Conservation (phyloP, 257 asterid genomes). For the Solanum pennellii region DNA sequence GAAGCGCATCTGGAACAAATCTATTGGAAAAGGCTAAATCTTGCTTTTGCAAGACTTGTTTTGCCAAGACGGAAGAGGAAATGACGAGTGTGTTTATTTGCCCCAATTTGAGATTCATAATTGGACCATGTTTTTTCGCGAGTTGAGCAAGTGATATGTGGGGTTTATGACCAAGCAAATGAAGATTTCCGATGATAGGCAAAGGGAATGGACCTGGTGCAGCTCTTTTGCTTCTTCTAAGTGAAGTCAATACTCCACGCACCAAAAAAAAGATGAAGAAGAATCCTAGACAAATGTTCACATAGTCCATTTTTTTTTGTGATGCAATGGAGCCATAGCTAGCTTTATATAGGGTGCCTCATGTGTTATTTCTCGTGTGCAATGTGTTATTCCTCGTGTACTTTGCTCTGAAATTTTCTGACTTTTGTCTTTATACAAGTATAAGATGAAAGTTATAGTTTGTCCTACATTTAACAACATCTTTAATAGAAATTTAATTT, state of each 20-base stretch:
- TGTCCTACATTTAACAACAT: background rate
- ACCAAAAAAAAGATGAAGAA: conserved; percentile 18
- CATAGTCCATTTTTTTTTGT: conserved; percentile 3
- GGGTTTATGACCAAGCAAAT: conserved; percentile 57
- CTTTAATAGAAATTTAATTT: background rate
- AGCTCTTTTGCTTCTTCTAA: background rate
- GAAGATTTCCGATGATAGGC: conserved; percentile 69
- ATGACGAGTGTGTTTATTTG: conserved; percentile 42
- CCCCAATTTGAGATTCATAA: conserved; percentile 59
- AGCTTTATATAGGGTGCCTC: background rate
- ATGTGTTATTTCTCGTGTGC: background rate
- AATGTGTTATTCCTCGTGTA: background rate
- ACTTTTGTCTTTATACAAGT: background rate
- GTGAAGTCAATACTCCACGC: background rate
- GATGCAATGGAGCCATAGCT: background rate
- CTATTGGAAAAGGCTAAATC: conserved; percentile 55
- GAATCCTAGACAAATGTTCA: conserved; percentile 22
- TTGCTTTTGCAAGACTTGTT: conserved; percentile 54
- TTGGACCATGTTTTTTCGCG: conserved; percentile 54
- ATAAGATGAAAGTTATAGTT: background rate
- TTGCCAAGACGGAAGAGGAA: conserved; percentile 52
- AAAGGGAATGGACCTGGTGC: conserved; percentile 41
- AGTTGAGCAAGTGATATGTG: conserved; percentile 50
- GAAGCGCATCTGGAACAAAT: conserved; percentile 40
- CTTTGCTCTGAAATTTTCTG: background rate